phyloP scores from a whole-genome alignment of 2,329 filamentous ascomycete species.

The Ceratocystis destructans region DNA sequence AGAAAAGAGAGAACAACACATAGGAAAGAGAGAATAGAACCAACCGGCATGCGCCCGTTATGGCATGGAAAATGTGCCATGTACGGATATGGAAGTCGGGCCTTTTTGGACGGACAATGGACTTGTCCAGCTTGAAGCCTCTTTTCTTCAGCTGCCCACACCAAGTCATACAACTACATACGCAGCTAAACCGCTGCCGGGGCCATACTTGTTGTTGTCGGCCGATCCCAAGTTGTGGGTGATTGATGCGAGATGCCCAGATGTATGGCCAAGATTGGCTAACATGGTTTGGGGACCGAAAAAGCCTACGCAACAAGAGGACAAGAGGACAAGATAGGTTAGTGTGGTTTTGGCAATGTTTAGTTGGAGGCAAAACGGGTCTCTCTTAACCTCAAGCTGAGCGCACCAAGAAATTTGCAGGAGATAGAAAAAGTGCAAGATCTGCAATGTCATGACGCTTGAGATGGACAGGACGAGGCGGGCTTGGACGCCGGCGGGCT shows the following conservation, averaged over 20 bases:
- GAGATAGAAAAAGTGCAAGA: not conserved
- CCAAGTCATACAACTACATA: not conserved
- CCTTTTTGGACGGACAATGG: not conserved
- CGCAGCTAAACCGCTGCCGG: not conserved
- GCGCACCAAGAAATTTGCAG: not conserved
- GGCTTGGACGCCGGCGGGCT: not conserved
- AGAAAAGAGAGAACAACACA: not conserved
- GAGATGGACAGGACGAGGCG: not conserved
- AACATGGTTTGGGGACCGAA: not conserved
- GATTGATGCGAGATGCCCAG: not conserved
- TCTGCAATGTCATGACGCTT: not conserved
- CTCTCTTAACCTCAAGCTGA: not conserved
- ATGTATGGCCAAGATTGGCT: not conserved
- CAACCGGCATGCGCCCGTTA: not conserved
- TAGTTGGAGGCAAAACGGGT: not conserved
- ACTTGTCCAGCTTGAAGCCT: not conserved
- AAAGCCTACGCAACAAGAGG: not conserved
- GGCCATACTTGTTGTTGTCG: not conserved
- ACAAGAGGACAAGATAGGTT: not conserved
- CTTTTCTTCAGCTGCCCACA: not conserved
- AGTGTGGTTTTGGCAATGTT: not conserved
- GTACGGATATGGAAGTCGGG: not conserved
- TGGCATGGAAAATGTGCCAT: not conserved
- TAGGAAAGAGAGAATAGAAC: not conserved
- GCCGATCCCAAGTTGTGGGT: not conserved